Evolutionary conservation across 179 eudicot genomes (phyloP).

Genomic region (Gypsophila paniculata): DNA sequence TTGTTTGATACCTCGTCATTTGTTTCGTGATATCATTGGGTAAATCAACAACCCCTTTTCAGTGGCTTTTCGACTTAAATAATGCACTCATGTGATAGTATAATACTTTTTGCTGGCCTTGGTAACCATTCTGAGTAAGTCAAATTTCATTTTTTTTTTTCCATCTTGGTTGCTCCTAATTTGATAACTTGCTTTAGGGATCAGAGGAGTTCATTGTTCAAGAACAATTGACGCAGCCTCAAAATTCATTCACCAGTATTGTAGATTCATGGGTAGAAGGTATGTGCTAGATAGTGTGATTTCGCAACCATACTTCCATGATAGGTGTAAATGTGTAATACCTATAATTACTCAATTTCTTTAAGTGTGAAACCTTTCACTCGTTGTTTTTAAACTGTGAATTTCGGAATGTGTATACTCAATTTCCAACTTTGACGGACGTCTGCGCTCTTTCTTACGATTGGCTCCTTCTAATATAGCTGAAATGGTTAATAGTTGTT

Average conservation of each 20-base stretch:
- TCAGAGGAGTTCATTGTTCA: conserved; percentile 73
- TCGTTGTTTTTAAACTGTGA: background rate
- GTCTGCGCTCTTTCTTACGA: background rate
- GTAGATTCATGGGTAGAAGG: conserved; percentile 43
- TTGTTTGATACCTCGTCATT: background rate
- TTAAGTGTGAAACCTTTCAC: background rate
- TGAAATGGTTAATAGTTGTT: background rate
- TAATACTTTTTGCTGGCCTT: background rate
- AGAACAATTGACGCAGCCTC: conserved; percentile 66
- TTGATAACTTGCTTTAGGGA: conserved; percentile 39
- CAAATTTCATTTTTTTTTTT: background rate
- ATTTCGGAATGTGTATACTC: background rate
- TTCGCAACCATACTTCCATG: conserved; percentile 9
- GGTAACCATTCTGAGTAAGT: conserved; percentile 8
- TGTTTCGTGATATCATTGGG: background rate
- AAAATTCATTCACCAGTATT: conserved; percentile 54
- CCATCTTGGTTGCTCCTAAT: background rate
- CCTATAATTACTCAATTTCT: background rate
- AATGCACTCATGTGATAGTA: background rate
- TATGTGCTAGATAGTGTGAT: conserved; percentile 22
- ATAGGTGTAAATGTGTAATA: conserved; percentile 1
- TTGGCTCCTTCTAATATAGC: background rate
- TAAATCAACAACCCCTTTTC: background rate
- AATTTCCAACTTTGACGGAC: background rate
- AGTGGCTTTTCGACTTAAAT: background rate